phyloP scores from a whole-genome alignment of 148 eudicot species.

The Amaranthus hypochondriacus region DNA sequence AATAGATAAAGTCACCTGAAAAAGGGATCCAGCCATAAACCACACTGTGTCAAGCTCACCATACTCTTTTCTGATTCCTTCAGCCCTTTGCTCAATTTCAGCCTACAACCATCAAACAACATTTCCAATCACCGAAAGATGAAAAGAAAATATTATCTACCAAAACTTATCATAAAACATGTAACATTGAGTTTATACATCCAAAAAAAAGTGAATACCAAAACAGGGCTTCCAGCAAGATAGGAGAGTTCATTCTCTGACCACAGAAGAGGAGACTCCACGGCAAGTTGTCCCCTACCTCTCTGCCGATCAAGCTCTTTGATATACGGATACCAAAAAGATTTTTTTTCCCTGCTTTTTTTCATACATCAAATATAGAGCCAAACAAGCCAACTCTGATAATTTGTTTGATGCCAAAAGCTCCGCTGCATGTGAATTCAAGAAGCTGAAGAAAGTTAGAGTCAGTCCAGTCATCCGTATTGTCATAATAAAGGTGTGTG shows the following conservation, averaged over 20 bases:
- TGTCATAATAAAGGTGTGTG: not conserved
- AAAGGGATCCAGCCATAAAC: slow-evolving; percentile 99
- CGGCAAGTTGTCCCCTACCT: slow-evolving; percentile 97
- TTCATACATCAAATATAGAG: slow-evolving; percentile 96
- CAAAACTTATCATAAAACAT: not conserved
- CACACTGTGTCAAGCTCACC: slow-evolving; percentile 98
- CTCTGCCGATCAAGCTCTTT: slow-evolving; percentile 98
- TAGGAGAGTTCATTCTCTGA: slow-evolving; percentile 70
- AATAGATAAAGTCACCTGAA: slow-evolving; percentile 51
- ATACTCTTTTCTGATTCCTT: slow-evolving; percentile 88
- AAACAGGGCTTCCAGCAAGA: slow-evolving; percentile 84
- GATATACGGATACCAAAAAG: slow-evolving; percentile 96
- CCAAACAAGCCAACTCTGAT: slow-evolving; percentile 97
- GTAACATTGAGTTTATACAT: not conserved
- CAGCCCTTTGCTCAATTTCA: slow-evolving; percentile 75
- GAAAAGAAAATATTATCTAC: not conserved
- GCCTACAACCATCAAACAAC: slow-evolving; percentile 39
- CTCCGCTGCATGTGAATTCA: slow-evolving; percentile 68
- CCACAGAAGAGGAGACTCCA: slow-evolving; percentile 96
- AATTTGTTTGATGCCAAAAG: slow-evolving; percentile 90
- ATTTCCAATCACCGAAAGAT: not conserved
- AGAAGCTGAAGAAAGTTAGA: slow-evolving; percentile 26
- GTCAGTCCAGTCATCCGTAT: not conserved
- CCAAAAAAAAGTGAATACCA: slow-evolving; percentile 40
- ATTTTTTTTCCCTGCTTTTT: slow-evolving; percentile 91